Conservation (phyloP, 768 basidiomycete genomes). For the Filobasidium floriforme region DNA sequence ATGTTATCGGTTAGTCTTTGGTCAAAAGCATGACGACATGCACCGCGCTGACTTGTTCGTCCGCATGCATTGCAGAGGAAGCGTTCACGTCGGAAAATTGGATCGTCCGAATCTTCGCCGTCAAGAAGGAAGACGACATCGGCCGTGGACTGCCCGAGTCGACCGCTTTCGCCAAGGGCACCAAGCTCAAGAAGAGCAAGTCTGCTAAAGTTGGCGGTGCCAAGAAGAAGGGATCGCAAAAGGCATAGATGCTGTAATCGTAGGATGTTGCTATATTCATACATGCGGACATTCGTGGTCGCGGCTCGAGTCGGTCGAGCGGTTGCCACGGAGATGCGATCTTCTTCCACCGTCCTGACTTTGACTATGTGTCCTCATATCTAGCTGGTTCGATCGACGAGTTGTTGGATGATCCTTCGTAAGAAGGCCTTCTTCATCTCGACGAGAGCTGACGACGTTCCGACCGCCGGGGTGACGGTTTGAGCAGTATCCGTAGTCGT, state of each 20-base stretch:
- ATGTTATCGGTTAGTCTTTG: slow-evolving; percentile 68
- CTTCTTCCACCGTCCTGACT: too few species aligned
- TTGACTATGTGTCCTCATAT: too few species aligned
- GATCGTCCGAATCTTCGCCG: slow-evolving; percentile 95
- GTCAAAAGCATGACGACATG: not conserved
- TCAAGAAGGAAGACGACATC: slow-evolving; percentile 84
- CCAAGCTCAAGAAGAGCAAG: slow-evolving; percentile 64
- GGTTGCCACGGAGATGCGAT: too few species aligned
- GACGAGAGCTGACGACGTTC: too few species aligned
- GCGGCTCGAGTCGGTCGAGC: too few species aligned
- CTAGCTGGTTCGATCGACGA: too few species aligned
- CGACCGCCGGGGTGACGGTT: too few species aligned
- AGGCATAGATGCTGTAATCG: not conserved
- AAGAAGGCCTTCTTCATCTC: too few species aligned
- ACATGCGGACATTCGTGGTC: too few species aligned
- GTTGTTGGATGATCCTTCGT: too few species aligned
- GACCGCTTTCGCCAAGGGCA: slow-evolving; percentile 74
- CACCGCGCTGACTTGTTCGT: not conserved
- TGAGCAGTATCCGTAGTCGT: too few species aligned
- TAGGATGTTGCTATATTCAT: too few species aligned
- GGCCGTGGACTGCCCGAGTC: slow-evolving; percentile 85
- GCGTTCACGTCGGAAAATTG: slow-evolving; percentile 99
- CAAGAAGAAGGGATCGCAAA: not conserved
- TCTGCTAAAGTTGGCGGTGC: slow-evolving; percentile 12
- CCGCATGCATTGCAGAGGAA: slow-evolving; percentile 58